Base-by-base conservation (phyloP, 78 protist genomes). In the Trichosphaerium sp. region DNA sequence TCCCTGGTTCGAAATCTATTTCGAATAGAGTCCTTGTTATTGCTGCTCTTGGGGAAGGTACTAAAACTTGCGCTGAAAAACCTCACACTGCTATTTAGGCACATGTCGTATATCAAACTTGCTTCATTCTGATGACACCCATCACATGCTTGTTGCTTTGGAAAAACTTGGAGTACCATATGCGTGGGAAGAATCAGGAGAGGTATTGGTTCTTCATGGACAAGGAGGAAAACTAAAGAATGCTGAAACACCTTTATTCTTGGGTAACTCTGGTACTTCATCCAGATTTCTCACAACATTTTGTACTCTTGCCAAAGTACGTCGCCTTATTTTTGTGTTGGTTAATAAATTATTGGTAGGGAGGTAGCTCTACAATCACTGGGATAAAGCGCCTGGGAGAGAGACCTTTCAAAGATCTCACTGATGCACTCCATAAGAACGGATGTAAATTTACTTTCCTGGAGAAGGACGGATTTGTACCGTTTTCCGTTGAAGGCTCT, bases 261-360 rank as follows among this genome's bases (percentile, higher is more conserved):
- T 84, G 67, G 82, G 78, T 42, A 84, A 84, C 65, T 84, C 89
- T 21, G 84, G 89, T n/a, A 78, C 90, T 1, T 85, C 90, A 11
- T 1, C 74, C 3, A 67, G 90, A 3, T 85, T 85, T 47, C 74
- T 85, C 31, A 79, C 86, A 15, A 58, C 85, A 7, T 71, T 47
- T 18, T 62, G 25, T 35, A 51, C 82, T 21, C 38, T 83, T 32
- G 54, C 48, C 21, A 12, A 11, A 54, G 59, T 29, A 41, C 37
- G 42, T 25, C 26, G 4, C 3, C 38, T 29, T 11, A 29, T 4
- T 21, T 0, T 10, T 23, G 10, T 1, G 4, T 52, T 0, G 2
- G 41, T n/a, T n/a, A n/a, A n/a, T n/a, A n/a, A n/a, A n/a, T n/a
- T n/a, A n/a, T n/a, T 44, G 18, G 18, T 18, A 44, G 28, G 18